Percentiles rank a stretch among this genome's conserved stretches.
Evolutionary conservation across 768 basidiomycete species (phyloP).

Genomic region (Mycena crocata): DNA sequence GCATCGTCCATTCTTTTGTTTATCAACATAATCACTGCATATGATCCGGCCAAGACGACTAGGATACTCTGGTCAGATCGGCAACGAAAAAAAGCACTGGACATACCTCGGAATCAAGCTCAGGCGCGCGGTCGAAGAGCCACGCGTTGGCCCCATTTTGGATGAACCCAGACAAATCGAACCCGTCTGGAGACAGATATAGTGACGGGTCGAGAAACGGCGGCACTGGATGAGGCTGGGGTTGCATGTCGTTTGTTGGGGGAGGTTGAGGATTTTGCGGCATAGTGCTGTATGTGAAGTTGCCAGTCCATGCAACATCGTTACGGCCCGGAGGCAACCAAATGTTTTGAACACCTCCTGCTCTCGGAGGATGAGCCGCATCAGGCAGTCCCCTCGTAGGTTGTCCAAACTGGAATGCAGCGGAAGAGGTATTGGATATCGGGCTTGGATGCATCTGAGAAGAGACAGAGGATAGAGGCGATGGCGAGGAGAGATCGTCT

Average conservation of each 20-base stretch:
- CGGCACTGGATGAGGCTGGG: conserved; percentile 6
- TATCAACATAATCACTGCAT: conserved; percentile 17
- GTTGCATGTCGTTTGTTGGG: neutral
- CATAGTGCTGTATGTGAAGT: neutral
- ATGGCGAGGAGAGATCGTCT: conserved; percentile 1
- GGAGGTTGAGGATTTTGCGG: neutral
- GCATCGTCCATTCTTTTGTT: too few relatives aligned
- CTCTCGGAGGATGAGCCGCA: neutral
- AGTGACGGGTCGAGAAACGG: conserved; percentile 14
- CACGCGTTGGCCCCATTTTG: conserved; percentile 35
- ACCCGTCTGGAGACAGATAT: conserved; percentile 27
- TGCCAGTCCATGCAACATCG: conserved; percentile 1
- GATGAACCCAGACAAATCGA: conserved; percentile 34
- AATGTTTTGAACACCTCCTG: neutral
- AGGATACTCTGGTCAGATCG: neutral
- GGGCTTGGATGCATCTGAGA: neutral
- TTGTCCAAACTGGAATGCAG: neutral
- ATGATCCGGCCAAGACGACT: conserved; percentile 9
- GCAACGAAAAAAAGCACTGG: neutral
- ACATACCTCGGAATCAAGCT: conserved; percentile 15
- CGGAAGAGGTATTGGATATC: neutral
- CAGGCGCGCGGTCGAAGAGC: conserved; percentile 29
- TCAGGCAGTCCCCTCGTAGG: neutral
- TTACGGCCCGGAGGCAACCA: conserved; percentile 6
- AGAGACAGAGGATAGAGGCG: neutral